phyloP scores from a whole-genome alignment of 163 green algal genomes.

The Dunaliella salina region DNA sequence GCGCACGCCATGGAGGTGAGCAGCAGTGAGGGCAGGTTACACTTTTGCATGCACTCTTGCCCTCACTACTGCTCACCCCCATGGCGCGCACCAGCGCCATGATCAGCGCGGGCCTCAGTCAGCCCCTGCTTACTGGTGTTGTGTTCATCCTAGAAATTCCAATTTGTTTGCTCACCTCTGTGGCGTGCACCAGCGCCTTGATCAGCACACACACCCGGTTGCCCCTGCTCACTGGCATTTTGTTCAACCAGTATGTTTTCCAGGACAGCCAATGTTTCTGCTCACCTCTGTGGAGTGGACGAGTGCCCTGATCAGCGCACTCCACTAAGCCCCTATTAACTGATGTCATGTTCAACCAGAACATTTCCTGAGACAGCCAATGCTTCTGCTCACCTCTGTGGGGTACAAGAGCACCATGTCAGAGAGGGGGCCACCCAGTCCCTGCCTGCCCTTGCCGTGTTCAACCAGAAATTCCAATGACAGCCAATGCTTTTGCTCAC shows the following conservation, averaged over 20 bases:
- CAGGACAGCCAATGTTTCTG: too few relatives aligned
- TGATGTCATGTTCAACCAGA: not conserved
- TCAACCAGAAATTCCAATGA: too few relatives aligned
- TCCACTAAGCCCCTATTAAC: not conserved
- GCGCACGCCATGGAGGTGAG: not conserved
- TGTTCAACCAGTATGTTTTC: too few relatives aligned
- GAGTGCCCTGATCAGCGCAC: not conserved
- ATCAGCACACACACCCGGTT: too few relatives aligned
- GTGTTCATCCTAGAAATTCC: not conserved
- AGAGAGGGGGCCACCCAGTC: too few relatives aligned
- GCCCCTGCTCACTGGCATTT: too few relatives aligned
- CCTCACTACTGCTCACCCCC: not conserved
- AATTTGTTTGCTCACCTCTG: too few relatives aligned
- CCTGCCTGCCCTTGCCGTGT: too few relatives aligned
- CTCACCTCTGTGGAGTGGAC: not conserved
- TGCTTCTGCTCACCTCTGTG: too few relatives aligned
- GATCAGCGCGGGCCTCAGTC: not conserved
- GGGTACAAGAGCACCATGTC: not conserved
- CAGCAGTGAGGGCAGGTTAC: too few relatives aligned
- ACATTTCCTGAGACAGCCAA: too few relatives aligned
- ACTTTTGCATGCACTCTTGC: not conserved
- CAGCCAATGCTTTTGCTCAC: not conserved
- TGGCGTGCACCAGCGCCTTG: not conserved
- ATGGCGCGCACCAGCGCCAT: not conserved
- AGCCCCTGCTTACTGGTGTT: not conserved